Evolutionary conservation across 2,329 filamentous ascomycete species (phyloP).

Genomic region (Xylaria sp.): DNA sequence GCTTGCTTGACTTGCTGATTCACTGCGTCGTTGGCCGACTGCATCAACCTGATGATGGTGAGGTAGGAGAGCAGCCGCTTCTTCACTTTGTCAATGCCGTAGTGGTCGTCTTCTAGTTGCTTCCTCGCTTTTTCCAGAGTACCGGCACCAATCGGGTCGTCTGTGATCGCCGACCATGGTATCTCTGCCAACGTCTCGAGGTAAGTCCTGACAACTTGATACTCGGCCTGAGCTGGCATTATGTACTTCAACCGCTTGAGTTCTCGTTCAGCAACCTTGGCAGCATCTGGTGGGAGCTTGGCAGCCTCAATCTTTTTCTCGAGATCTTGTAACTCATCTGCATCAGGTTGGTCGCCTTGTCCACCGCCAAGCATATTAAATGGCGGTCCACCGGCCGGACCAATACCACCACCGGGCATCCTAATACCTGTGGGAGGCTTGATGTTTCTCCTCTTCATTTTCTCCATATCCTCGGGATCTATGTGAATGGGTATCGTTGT

Average conservation of each 20-base stretch:
- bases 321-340: slow-evolving; percentile 88
- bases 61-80: slow-evolving; percentile 94
- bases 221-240: slow-evolving; percentile 94
- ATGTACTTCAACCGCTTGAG: slow-evolving; percentile 89
- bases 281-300: slow-evolving; percentile 78
- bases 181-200: slow-evolving; percentile 93
- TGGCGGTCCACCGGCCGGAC: slow-evolving; percentile 10
- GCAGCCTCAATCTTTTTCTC: slow-evolving; percentile 85
- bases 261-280: slow-evolving; percentile 89
- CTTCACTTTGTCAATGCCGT: slow-evolving; percentile 95
- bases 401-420: slow-evolving; percentile 20
- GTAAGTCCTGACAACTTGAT: slow-evolving; percentile 90
- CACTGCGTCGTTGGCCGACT: slow-evolving; percentile 81
- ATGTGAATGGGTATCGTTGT: slow-evolving; percentile 64
- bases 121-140: slow-evolving; percentile 79
- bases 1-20: slow-evolving; percentile 75
- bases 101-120: slow-evolving; percentile 94
- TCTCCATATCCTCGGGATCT: slow-evolving; percentile 58
- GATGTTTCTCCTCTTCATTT: slow-evolving; percentile 46
- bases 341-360: slow-evolving; percentile 73
- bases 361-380: slow-evolving; percentile 49
- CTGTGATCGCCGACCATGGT: slow-evolving; percentile 83
- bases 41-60: slow-evolving; percentile 93
- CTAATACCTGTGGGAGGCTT: slow-evolving; percentile 31
- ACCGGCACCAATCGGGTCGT: slow-evolving; percentile 81